A percentile compares a stretch with the other conserved stretches of the same genome.
Evolutionary conservation across 345 rosid genomes (phyloP).

Genomic region (Sonneratia alba): DNA sequence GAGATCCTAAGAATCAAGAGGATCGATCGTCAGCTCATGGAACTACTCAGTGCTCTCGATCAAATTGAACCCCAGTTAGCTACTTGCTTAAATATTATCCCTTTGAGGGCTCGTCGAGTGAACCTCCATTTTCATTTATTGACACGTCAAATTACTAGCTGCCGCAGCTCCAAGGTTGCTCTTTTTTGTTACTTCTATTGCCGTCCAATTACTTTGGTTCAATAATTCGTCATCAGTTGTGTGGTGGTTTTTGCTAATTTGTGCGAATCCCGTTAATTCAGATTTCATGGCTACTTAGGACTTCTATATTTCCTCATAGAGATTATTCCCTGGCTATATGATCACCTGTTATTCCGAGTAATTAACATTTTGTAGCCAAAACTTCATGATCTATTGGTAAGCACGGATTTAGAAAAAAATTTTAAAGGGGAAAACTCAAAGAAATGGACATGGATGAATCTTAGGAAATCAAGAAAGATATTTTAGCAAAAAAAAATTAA

Average conservation of each 20-base stretch:
- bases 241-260: background rate
- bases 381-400: too few relatives aligned
- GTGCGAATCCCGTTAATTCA: background rate
- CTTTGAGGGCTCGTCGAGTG: background rate
- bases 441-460: too few relatives aligned
- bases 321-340: background rate
- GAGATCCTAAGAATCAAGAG: slow-evolving; percentile 38
- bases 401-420: too few relatives aligned
- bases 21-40: background rate
- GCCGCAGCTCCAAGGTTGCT: background rate
- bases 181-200: background rate
- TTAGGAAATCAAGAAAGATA: too few relatives aligned
- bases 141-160: background rate
- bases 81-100: background rate
- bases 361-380: too few relatives aligned
- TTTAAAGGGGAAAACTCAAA: too few relatives aligned
- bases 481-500: too few relatives aligned
- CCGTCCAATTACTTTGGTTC: background rate
- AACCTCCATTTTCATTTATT: background rate
- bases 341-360: too few relatives aligned
- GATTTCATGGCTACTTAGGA: background rate
- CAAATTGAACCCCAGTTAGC: background rate
- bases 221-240: background rate
- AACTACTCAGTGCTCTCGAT: background rate
- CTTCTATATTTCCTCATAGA: too few relatives aligned